Evolutionary conservation across 108 stramenopile species (phyloP).

Genomic region (Conticribra weissflogii): DNA sequence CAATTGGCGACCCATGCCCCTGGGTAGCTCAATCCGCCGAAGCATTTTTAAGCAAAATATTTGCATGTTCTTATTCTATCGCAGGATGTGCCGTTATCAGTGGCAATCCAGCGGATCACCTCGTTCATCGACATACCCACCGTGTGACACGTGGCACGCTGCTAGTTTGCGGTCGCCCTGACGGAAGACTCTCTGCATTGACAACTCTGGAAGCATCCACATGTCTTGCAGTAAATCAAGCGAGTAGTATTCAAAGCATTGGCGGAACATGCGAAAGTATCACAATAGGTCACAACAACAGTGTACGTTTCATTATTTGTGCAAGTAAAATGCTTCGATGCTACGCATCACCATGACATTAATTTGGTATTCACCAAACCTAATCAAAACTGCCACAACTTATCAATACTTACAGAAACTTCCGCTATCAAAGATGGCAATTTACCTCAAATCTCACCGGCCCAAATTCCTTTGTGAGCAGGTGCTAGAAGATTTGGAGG

Average conservation of each 20-base stretch:
- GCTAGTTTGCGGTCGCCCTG: conserved; percentile 83
- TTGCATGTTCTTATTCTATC: conserved; percentile 78
- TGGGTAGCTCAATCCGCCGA: conserved; percentile 80
- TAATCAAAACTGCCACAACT: too few species aligned
- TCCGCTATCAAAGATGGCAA: conserved; percentile 47
- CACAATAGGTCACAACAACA: conserved; percentile 88
- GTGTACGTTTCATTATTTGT: too few species aligned
- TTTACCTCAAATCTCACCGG: conserved; percentile 57
- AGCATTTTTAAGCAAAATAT: conserved; percentile 80
- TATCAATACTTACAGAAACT: too few species aligned
- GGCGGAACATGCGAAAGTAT: conserved; percentile 77
- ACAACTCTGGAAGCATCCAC: conserved; percentile 71
- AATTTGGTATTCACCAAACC: too few species aligned
- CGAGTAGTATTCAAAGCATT: conserved; percentile 66
- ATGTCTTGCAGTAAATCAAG: conserved; percentile 82
- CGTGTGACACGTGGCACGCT: conserved; percentile 72
- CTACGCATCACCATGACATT: too few species aligned
- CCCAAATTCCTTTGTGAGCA: conserved; percentile 70
- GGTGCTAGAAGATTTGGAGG: conserved; percentile 44
- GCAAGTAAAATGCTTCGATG: too few species aligned
- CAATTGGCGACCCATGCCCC: conserved; percentile 78
- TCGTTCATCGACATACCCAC: conserved; percentile 84
- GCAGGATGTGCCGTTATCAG: conserved; percentile 69
- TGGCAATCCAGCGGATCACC: conserved; percentile 79
- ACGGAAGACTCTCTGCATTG: conserved; percentile 79